A percentile compares a stretch with the other conserved stretches of the same genome.
Evolutionary conservation across 2,329 filamentous ascomycete genomes (phyloP).

Genomic region (Beauveria scarabaeidicola): DNA sequence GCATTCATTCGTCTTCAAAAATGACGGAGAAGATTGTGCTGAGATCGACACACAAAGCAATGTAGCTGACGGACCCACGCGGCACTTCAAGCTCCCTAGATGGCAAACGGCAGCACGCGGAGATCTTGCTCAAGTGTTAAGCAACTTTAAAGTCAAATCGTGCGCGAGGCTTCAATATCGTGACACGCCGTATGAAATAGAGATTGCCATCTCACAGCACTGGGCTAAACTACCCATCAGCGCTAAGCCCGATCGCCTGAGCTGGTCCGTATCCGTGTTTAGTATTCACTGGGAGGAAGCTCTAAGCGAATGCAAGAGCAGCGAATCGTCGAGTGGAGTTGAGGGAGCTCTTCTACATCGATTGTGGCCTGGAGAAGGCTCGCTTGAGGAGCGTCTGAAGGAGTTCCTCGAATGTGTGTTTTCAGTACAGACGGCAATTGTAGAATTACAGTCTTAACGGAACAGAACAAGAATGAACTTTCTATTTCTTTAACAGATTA

Average conservation of each 20-base stretch:
- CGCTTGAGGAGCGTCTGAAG: conserved; percentile 20
- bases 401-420: conserved; percentile 24
- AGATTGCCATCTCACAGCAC: conserved; percentile 22
- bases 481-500: neutral
- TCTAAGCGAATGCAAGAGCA: conserved; percentile 21
- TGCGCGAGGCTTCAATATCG: conserved; percentile 22
- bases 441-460: neutral
- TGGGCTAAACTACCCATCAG: conserved; percentile 19
- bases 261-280: conserved; percentile 26
- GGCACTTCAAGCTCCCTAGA: conserved; percentile 2
- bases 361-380: conserved; percentile 25
- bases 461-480: neutral
- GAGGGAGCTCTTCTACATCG: conserved; percentile 20
- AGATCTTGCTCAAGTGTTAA: neutral
- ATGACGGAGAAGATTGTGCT: neutral
- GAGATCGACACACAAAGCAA: neutral
- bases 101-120: conserved; percentile 11
- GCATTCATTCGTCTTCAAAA: neutral
- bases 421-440: neutral
- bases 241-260: conserved; percentile 15
- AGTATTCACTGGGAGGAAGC: conserved; percentile 30
- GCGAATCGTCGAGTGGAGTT: conserved; percentile 22
- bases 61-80: neutral
- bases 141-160: conserved; percentile 18
- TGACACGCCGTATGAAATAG: conserved; percentile 25